These are phyloP conservation scores for Beta corolliflora DNA, from an alignment of 179 eudicot genomes.

Conservation along the genomic window DNA sequence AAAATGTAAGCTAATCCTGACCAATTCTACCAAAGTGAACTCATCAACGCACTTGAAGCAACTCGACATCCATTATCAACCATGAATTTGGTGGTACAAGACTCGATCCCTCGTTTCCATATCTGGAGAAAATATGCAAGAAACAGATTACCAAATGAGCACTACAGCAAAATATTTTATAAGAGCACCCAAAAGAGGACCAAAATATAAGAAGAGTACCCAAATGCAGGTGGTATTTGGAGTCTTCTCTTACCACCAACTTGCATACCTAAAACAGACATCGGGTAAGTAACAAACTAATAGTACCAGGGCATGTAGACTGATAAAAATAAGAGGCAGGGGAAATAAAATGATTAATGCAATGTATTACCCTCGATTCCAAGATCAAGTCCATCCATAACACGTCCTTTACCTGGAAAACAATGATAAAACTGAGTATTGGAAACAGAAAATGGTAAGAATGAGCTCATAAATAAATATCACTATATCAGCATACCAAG, in stretches of 20 bases:
- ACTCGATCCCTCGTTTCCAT: slow-evolving; percentile 47
- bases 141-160: background rate
- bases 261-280: slow-evolving; percentile 61
- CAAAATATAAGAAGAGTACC: slow-evolving; percentile 32
- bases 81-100: slow-evolving; percentile 75
- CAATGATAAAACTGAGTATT: background rate
- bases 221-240: slow-evolving; percentile 68
- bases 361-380: slow-evolving; percentile 69
- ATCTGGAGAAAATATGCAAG: slow-evolving; percentile 36
- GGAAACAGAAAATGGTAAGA: background rate
- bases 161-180: background rate
- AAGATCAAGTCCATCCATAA: slow-evolving; percentile 72
- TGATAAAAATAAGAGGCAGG: background rate
- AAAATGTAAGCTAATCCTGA: background rate
- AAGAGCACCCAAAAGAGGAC: too few species aligned
- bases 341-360: background rate
- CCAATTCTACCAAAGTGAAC: background rate
- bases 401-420: slow-evolving; percentile 56
- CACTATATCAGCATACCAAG: slow-evolving; percentile 48
- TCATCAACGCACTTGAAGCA: slow-evolving; percentile 37
- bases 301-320: background rate
- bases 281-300: background rate
- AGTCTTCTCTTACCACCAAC: slow-evolving; percentile 79
- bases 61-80: slow-evolving; percentile 70
- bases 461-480: background rate